Base-by-base conservation (phyloP, 2,329 filamentous ascomycete genomes). In the Penicillium sp. region DNA sequence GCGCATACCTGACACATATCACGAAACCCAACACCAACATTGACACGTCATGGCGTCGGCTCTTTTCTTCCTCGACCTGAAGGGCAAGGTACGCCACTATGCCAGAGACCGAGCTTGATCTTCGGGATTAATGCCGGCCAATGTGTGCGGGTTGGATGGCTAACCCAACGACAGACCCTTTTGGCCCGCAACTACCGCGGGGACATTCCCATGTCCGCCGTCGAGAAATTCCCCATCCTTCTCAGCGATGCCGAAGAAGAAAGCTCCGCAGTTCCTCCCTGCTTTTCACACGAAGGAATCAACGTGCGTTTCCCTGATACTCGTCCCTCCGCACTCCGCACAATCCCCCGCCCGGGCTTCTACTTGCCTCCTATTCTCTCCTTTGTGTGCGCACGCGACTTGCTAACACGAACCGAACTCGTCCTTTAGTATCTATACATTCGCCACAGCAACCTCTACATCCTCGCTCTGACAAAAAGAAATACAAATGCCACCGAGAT, bases 401-500 rank as follows among this genome's bases (percentile, higher is more conserved):
- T 43, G 50, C 61, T 58, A 40, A 62, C 47, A 46, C 23, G 30
- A 26, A 40, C 18, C n/a, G 21, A 18, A 10, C 18, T 26, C 15
- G 13, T 39, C 33, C 37, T 53, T 30, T 56, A 95, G 90, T 99
- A 97, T 76, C 90, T 99, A 69, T 99, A 99, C 78, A 99, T 99
- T 76, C 88, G 93, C 69, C 94, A 99, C 78, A 97, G 96, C 79
- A 99, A 99, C 78, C 89, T 99, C 64, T 99, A 97, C 77, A 88
- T 99, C 61, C 90, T 99, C 66, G 94, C 94, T 57, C 81, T 99
- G 54, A 99, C 94, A 51, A 99, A 99, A 82, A 90, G 93, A 72
- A 99, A 99, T 78, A 96, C 91, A 65, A 99, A 99, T 80, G 94
- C 94, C 61, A 91, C 94, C 77, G 94, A 99, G 77, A 97, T 99